Percentiles rank a stretch among this genome's conserved stretches.
These are phyloP conservation scores for Penicillium sclerotigenum DNA, from an alignment of 2,329 filamentous ascomycete genomes.

Conservation along the genomic window DNA sequence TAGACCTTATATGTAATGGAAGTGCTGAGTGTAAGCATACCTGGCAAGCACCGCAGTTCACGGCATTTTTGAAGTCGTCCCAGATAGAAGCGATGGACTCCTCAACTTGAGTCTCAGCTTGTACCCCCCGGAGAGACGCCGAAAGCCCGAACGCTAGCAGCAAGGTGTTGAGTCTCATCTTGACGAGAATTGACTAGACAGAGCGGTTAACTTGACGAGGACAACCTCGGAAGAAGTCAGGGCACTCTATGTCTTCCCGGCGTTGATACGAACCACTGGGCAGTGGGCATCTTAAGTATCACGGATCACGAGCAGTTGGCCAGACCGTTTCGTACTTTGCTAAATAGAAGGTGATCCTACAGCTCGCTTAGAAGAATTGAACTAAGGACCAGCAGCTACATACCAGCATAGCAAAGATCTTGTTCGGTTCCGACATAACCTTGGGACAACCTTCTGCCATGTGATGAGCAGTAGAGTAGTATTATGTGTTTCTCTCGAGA, in stretches of 20 bases:
- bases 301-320: neutral
- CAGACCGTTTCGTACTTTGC: neutral
- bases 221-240: neutral
- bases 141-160: constrained; percentile 10
- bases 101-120: constrained; percentile 10
- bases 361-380: constrained; percentile 2
- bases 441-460: neutral
- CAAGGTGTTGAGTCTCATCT: constrained; percentile 15
- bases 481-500: neutral
- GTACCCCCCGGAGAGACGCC: constrained; percentile 8
- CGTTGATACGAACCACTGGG: neutral
- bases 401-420: constrained; percentile 2
- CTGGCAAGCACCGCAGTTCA: constrained; percentile 35
- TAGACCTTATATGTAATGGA: neutral
- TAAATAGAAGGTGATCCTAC: constrained; percentile 1
- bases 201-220: neutral
- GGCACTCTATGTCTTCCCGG: neutral
- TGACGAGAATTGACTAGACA: neutral
- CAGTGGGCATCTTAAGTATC: neutral
- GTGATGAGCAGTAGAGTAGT: neutral
- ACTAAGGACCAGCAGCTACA: neutral
- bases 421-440: neutral
- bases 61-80: constrained; percentile 31
- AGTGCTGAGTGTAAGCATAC: constrained; percentile 10
- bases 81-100: constrained; percentile 25